Evolutionary conservation across 2,329 filamentous ascomycete species (phyloP).

Genomic region (Colletotrichum acutatum): DNA sequence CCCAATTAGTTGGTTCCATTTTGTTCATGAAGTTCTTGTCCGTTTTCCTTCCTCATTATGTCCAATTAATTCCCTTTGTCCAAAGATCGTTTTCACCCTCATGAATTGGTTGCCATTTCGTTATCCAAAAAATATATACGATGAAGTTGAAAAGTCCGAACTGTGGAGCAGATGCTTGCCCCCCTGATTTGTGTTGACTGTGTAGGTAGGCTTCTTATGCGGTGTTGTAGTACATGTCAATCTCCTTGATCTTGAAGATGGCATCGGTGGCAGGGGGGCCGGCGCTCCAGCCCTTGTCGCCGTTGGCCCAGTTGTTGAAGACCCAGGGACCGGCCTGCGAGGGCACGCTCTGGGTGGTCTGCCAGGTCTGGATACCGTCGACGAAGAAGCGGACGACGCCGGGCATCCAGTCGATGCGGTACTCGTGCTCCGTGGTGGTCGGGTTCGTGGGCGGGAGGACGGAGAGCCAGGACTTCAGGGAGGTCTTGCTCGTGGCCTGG

Average conservation of each 20-base stretch:
- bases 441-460: conserved; percentile 37
- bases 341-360: conserved; percentile 41
- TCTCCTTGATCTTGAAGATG: conserved; percentile 31
- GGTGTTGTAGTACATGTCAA: conserved; percentile 45
- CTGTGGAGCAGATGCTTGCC: neutral
- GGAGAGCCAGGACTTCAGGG: conserved; percentile 28
- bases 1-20: neutral
- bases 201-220: neutral
- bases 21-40: neutral
- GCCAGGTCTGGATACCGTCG: conserved; percentile 40
- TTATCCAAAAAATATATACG: neutral
- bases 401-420: conserved; percentile 45
- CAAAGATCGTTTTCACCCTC: neutral
- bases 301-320: conserved; percentile 47
- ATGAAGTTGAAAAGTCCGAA: neutral
- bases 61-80: neutral
- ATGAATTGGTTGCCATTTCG: neutral
- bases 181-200: too few species aligned
- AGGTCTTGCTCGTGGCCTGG: conserved; percentile 40
- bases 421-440: conserved; percentile 44
- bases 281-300: conserved; percentile 43
- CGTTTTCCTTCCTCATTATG: neutral
- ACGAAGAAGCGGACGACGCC: conserved; percentile 40
- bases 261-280: conserved; percentile 42
- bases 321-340: conserved; percentile 41